A percentile compares a stretch with the other conserved stretches of the same genome.
phyloP scores from a whole-genome alignment of 768 basidiomycete species.

The Suillus luteus region DNA sequence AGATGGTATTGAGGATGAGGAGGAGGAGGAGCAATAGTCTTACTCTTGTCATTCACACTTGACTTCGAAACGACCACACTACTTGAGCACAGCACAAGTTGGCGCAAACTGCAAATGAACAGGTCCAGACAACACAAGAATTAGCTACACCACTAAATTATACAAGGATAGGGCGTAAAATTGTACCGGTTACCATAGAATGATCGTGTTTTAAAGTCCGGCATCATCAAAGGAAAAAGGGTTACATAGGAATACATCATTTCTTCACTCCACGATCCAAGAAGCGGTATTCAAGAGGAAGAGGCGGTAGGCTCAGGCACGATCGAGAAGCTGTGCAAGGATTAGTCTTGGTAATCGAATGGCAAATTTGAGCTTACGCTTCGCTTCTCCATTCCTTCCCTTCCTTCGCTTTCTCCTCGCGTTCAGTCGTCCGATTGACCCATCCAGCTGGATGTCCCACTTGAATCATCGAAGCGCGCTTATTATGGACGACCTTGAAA shows the following conservation, averaged over 20 bases:
- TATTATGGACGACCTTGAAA: constrained; percentile 80
- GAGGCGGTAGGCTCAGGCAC: not conserved
- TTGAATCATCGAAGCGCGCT: constrained; percentile 67
- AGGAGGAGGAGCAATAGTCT: not conserved
- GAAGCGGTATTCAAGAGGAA: not conserved
- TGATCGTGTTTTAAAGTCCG: not conserved
- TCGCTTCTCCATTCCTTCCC: constrained; percentile 58
- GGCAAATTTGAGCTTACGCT: constrained; percentile 37
- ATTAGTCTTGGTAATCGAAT: too few species aligned
- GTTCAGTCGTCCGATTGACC: constrained; percentile 56
- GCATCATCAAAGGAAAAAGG: not conserved
- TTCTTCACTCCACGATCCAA: not conserved
- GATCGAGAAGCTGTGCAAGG: not conserved
- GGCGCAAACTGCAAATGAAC: not conserved
- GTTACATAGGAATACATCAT: not conserved
- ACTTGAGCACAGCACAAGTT: not conserved
- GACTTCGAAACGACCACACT: too few species aligned
- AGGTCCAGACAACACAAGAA: not conserved
- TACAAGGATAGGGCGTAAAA: not conserved
- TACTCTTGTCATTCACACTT: not conserved
- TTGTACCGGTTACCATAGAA: not conserved
- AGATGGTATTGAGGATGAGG: not conserved
- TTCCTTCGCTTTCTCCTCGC: constrained; percentile 42
- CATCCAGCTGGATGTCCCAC: constrained; percentile 71
- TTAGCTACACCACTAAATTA: not conserved